Base-by-base conservation (phyloP, 495 filamentous ascomycete genomes). In the Aspergillus nanangensis region DNA sequence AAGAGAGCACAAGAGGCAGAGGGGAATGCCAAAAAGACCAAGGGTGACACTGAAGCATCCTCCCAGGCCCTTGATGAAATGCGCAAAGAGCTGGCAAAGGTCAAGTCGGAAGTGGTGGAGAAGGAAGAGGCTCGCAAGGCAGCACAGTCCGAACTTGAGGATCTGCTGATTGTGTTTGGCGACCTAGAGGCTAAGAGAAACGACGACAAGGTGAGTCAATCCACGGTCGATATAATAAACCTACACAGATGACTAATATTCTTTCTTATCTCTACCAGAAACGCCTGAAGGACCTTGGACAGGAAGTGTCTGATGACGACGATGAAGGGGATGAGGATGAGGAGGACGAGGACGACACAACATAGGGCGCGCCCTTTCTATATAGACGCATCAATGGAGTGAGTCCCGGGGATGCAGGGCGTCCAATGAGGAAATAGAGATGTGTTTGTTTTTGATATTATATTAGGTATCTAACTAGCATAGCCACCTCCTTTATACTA, bases 181-280 rank as follows among this genome's bases (percentile, higher is more conserved):
- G 89, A 95, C 56, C 53, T 93, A n/a, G 89, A 95, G 62, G 85
- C 90, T 39, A 94, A 92, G 72, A 73, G 84, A 47, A 71, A 76
- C 8, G 80, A 80, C 46, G 90, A 93, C 56, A 93, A 90, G 80
- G 87, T 89, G 72, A 56, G 74, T 70, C 38, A 38, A 42, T 19
- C 39, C 3, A 33, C 19, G 5, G 41, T 36, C 8, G 10, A 11
- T 11, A 23, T n/a, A n/a, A n/a, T n/a, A n/a, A n/a, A 22, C 13
- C 1, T 40, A 22, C 5, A 18, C 20, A 17, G 29, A 25, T 48
- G 44, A 22, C 41, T 53, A 29, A 62, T 68, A 55, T 70, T 19
- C 18, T 60, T 53, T 44, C 18, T 24, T 48, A n/a, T n/a, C n/a
- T n/a, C n/a, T n/a, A n/a, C 10, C 51, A 82, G 87, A 76, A 86